Percentiles rank a stretch among this genome's conserved stretches.
phyloP scores from a whole-genome alignment of 768 basidiomycete genomes.

The Termitomyces sp. region DNA sequence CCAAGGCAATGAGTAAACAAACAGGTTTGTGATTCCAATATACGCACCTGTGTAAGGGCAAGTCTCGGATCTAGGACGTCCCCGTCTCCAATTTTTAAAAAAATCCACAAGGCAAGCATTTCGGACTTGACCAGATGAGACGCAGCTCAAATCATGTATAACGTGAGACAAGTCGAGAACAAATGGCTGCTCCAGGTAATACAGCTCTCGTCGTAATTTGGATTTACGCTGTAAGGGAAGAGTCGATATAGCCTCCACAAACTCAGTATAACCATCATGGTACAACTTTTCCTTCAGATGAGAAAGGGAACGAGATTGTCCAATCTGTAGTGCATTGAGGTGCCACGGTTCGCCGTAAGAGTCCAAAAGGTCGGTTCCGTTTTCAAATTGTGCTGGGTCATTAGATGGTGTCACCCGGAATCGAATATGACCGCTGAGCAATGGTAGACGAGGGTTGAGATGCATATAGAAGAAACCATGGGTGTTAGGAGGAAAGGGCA shows the following conservation, averaged over 20 bases:
- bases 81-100: background rate
- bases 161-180: background rate
- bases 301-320: no score
- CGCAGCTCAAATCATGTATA: background rate
- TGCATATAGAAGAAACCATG: background rate
- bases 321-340: background rate
- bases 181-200: slow-evolving; percentile 3
- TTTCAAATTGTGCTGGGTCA: background rate
- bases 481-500: background rate
- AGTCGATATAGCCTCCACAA: background rate
- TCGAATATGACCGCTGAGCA: background rate
- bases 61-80: background rate
- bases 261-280: background rate
- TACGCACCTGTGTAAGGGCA: background rate
- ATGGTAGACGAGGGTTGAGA: background rate
- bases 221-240: no score
- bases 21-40: background rate
- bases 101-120: background rate
- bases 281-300: background rate
- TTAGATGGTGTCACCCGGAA: background rate
- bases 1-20: background rate
- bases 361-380: background rate
- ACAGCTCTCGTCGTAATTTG: background rate
- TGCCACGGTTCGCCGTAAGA: background rate
- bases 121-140: background rate